Percentiles rank a stretch among this genome's conserved stretches.
These are phyloP conservation scores for Trichomonas gallinae DNA, from an alignment of 208 protist species.

Conservation along the genomic window DNA sequence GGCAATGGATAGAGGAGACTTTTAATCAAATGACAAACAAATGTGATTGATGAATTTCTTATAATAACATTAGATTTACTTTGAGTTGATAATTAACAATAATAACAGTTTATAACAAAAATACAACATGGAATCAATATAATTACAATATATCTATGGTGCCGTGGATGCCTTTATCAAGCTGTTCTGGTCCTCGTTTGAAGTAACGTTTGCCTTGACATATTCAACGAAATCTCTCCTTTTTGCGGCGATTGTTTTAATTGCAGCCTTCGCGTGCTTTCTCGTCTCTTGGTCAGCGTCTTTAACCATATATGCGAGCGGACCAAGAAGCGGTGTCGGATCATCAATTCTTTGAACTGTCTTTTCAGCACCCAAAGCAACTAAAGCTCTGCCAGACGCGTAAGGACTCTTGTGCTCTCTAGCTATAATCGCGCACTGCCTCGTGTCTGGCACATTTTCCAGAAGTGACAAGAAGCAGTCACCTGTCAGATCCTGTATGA, in stretches of 20 bases:
- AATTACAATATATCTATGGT: background rate
- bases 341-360: background rate
- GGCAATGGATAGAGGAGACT: no score
- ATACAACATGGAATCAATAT: no score
- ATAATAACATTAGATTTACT: no score
- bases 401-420: background rate
- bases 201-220: background rate
- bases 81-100: no score
- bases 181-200: background rate
- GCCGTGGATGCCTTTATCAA: background rate
- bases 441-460: background rate
- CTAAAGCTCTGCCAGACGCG: background rate
- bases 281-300: background rate
- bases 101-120: no score
- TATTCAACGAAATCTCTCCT: background rate
- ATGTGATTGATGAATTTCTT: no score
- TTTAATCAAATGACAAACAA: no score
- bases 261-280: background rate
- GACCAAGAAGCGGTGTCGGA: background rate
- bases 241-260: background rate
- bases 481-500: background rate
- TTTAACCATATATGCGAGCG: background rate
- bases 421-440: background rate
- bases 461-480: background rate
- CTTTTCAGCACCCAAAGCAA: background rate